phyloP scores from a whole-genome alignment of 1,139 yeast species.

The Pichia sp. region DNA sequence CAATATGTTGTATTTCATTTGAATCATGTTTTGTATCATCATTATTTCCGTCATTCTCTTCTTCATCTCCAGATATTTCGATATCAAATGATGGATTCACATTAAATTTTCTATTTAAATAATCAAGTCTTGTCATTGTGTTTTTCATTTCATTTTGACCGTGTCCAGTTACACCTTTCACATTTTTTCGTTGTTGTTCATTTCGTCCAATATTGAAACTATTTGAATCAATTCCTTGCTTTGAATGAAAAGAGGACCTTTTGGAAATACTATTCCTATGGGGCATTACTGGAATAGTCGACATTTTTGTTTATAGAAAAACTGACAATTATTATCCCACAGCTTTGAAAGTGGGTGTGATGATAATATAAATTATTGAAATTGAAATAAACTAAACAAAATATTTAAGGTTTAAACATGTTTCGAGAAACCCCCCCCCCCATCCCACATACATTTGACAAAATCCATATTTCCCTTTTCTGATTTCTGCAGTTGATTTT shows the following conservation, averaged over 20 bases:
- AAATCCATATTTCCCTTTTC: too few species aligned
- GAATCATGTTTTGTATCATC: not conserved
- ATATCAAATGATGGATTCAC: slow-evolving; percentile 10
- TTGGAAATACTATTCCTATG: slow-evolving; percentile 14
- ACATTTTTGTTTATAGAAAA: not conserved
- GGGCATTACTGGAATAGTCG: not conserved
- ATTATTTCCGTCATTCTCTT: not conserved
- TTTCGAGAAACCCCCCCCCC: too few species aligned
- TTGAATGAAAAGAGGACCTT: slow-evolving; percentile 3
- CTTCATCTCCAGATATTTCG: slow-evolving; percentile 11
- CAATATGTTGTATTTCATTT: not conserved
- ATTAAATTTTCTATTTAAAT: slow-evolving; percentile 11
- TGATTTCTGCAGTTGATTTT: too few species aligned
- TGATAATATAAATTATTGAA: too few species aligned
- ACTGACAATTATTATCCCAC: not conserved
- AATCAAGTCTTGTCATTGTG: slow-evolving; percentile 7
- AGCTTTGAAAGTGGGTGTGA: too few species aligned
- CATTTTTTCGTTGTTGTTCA: not conserved
- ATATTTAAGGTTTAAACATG: too few species aligned
- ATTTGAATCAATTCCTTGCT: not conserved
- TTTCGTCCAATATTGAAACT: not conserved
- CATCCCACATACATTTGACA: too few species aligned
- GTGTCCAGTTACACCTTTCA: not conserved
- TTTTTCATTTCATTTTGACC: slow-evolving; percentile 5
- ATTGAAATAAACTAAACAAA: too few species aligned